Evolutionary conservation across 768 basidiomycete species (phyloP).

Genomic region (Mrakia hoshinonis): DNA sequence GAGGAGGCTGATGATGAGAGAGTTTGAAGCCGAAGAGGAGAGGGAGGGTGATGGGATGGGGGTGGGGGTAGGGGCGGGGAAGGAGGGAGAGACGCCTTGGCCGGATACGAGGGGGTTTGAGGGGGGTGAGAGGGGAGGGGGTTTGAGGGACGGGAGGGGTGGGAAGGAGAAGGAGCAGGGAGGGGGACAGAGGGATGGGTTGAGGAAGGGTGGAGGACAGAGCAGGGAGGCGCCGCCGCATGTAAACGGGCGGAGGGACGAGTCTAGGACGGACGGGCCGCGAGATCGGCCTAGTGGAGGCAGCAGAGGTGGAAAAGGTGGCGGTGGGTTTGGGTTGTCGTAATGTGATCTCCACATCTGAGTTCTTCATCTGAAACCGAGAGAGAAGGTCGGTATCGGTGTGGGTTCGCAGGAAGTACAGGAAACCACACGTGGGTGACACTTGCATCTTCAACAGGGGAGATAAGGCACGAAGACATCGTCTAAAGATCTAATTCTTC

Average conservation of each 20-base stretch:
- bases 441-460: too few relatives aligned
- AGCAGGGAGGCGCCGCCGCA: not conserved
- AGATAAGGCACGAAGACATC: too few relatives aligned
- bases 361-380: too few relatives aligned
- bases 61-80: not conserved
- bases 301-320: not conserved
- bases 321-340: not conserved
- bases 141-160: not conserved
- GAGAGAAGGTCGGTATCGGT: too few relatives aligned
- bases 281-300: not conserved
- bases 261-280: not conserved
- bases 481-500: not conserved
- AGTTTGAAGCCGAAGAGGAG: not conserved
- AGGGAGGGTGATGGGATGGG: not conserved
- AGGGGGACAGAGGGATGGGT: not conserved
- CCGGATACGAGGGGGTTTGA: not conserved
- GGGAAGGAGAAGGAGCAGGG: not conserved
- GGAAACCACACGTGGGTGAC: too few relatives aligned
- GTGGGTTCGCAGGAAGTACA: too few relatives aligned
- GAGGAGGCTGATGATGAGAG: not conserved
- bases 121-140: not conserved
- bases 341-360: not conserved
- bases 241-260: not conserved
- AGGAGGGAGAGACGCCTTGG: not conserved
- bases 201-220: not conserved